Percentiles rank a stretch among this genome's conserved stretches.
Conservation (phyloP, 1,284 basidiomycete species). For the Flammula alnicola region DNA sequence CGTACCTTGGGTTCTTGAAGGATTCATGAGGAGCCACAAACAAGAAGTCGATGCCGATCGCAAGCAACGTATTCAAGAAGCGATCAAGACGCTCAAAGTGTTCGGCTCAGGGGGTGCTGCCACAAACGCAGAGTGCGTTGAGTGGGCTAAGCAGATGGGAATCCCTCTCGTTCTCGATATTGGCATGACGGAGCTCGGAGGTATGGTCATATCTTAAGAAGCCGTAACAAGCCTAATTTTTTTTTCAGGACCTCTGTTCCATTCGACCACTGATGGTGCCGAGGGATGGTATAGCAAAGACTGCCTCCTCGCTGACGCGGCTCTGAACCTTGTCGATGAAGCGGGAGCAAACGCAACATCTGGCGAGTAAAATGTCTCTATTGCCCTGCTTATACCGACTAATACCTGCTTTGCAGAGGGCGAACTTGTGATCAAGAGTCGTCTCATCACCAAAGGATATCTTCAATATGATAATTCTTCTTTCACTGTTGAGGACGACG, state of each 20-base stretch:
- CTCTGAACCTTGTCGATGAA: slow-evolving; percentile 28
- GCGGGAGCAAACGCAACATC: slow-evolving; percentile 20
- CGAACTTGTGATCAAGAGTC: slow-evolving; percentile 37
- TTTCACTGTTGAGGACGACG: slow-evolving; percentile 31
- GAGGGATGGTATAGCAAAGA: slow-evolving; percentile 27
- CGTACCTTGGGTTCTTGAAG: slow-evolving; percentile 34
- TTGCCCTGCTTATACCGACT: background rate
- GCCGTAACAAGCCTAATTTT: background rate
- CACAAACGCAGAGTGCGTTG: slow-evolving; percentile 28
- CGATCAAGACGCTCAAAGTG: slow-evolving; percentile 30
- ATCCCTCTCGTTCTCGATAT: slow-evolving; percentile 37
- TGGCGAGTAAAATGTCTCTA: slow-evolving; percentile 19
- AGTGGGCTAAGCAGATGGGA: slow-evolving; percentile 32
- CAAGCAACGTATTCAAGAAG: slow-evolving; percentile 19
- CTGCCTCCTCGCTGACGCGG: slow-evolving; percentile 29
- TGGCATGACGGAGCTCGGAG: slow-evolving; percentile 42
- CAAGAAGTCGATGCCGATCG: slow-evolving; percentile 21
- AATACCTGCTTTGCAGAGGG: slow-evolving; percentile 29
- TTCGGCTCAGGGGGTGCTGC: slow-evolving; percentile 36
- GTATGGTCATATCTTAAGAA: slow-evolving; percentile 18
- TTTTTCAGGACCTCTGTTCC: slow-evolving; percentile 29
- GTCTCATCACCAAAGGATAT: slow-evolving; percentile 34
- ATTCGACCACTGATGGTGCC: slow-evolving; percentile 24
- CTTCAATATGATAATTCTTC: slow-evolving; percentile 29
- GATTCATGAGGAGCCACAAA: slow-evolving; percentile 29